Conservation (phyloP, 164 flowering plant genomes). For the Kalanchoe fedtschenkoi region DNA sequence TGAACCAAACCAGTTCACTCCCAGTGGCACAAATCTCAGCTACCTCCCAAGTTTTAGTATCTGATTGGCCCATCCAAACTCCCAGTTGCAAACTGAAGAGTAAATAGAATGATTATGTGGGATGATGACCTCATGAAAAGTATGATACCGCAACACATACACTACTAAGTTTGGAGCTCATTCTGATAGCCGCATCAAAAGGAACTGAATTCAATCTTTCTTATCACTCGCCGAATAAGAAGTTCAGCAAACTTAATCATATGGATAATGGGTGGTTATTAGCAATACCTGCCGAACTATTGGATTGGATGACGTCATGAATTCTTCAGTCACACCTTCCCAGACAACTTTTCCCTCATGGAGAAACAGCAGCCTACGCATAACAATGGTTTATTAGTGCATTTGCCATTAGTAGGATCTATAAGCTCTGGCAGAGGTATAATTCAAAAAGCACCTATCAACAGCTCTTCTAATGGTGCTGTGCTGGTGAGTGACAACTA, state of each 20-base stretch:
- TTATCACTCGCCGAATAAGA: not conserved
- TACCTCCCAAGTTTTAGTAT: constrained; percentile 22
- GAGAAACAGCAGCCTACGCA: constrained; percentile 62
- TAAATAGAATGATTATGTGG: not conserved
- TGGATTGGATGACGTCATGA: constrained; percentile 64
- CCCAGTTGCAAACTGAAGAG: constrained; percentile 85
- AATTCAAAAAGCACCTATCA: constrained; percentile 55
- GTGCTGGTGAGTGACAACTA: constrained; percentile 96
- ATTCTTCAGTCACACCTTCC: constrained; percentile 89
- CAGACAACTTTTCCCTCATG: constrained; percentile 81
- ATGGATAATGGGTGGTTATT: not conserved
- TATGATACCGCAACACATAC: no score
- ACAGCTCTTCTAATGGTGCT: constrained; percentile 95
- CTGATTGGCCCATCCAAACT: constrained; percentile 87
- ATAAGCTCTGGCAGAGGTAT: not conserved
- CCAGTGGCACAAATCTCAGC: no score
- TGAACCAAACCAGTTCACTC: no score
- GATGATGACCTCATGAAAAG: no score
- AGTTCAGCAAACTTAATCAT: not conserved
- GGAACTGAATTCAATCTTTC: not conserved
- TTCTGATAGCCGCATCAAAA: no score
- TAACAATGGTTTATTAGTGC: not conserved
- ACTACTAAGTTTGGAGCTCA: no score
- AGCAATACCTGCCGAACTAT: constrained; percentile 79
- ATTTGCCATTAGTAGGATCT: not conserved